A percentile compares a stretch with the other conserved stretches of the same genome.
These are phyloP conservation scores for Clonostachys solani DNA, from an alignment of 2,329 filamentous ascomycete genomes.

Conservation along the genomic window DNA sequence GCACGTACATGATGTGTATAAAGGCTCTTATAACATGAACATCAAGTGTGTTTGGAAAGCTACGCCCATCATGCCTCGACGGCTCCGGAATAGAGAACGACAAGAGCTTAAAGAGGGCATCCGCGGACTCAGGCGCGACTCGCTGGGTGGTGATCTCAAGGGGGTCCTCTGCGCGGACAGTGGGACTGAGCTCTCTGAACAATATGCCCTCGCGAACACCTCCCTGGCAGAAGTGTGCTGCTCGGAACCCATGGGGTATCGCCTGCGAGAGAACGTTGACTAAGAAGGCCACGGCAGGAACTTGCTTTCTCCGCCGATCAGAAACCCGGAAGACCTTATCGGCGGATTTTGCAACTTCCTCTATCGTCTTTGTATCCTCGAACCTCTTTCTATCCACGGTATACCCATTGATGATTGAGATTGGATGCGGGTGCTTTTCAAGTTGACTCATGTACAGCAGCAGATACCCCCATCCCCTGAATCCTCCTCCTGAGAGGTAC, in stretches of 20 bases:
- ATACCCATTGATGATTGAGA: conserved; percentile 70
- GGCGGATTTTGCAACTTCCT: conserved; percentile 25
- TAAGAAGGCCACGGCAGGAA: conserved; percentile 64
- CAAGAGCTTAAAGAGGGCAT: conserved; percentile 42
- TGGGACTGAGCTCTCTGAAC: conserved; percentile 45
- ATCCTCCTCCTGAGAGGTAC: conserved; percentile 67
- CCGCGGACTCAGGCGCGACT: conserved; percentile 42
- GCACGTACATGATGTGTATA: conserved; percentile 53
- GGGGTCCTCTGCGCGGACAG: conserved; percentile 48
- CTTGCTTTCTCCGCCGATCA: conserved; percentile 58
- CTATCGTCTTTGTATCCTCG: conserved; percentile 34
- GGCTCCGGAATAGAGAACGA: conserved; percentile 36
- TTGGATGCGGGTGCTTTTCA: conserved; percentile 60
- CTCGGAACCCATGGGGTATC: conserved; percentile 51
- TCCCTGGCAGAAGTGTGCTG: conserved; percentile 66
- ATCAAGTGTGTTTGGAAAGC: conserved; percentile 34
- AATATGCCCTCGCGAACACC: conserved; percentile 66
- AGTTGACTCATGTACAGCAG: conserved; percentile 55
- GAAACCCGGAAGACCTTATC: conserved; percentile 56
- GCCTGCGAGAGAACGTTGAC: conserved; percentile 57
- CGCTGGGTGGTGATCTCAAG: conserved; percentile 54
- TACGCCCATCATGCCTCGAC: conserved; percentile 10
- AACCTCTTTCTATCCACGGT: conserved; percentile 44
- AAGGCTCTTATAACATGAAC: conserved; percentile 47
- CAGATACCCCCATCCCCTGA: conserved; percentile 68